Evolutionary conservation across 352 stramenopile genomes (phyloP).

Genomic region (Phytopythium boreale): DNA sequence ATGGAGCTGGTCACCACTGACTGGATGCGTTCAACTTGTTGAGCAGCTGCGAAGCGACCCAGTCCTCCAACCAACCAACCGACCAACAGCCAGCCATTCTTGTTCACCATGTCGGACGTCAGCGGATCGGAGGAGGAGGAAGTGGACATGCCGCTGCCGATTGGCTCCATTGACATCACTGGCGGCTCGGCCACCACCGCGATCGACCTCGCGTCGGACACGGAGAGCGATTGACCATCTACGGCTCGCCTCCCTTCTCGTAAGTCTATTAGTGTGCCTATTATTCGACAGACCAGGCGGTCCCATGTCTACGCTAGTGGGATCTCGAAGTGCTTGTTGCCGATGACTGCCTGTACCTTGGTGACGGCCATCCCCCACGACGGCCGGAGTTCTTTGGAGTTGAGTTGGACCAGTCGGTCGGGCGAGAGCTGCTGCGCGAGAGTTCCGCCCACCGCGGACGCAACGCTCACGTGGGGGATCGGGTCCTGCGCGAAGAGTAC

Average conservation of each 20-base stretch:
- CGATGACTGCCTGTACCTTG: constrained; percentile 63
- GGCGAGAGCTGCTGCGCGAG: constrained; percentile 34
- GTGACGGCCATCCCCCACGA: constrained; percentile 20
- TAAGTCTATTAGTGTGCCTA: background rate
- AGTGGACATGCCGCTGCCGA: constrained; percentile 19
- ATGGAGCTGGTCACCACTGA: background rate
- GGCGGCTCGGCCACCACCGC: constrained; percentile 10
- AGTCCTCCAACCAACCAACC: background rate
- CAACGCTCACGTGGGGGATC: constrained; percentile 80
- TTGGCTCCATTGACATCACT: constrained; percentile 1
- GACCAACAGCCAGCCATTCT: background rate
- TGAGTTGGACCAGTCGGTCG: constrained; percentile 28
- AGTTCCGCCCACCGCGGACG: constrained; percentile 52
- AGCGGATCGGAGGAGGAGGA: constrained; percentile 31
- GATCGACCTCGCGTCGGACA: constrained; percentile 53
- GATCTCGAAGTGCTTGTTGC: constrained; percentile 84
- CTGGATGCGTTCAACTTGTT: background rate
- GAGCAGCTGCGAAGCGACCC: background rate
- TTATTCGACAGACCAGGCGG: background rate
- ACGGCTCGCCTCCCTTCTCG: background rate
- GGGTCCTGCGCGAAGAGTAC: constrained; percentile 42
- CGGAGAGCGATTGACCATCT: constrained; percentile 29
- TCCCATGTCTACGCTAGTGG: constrained; percentile 23
- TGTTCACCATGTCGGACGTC: constrained; percentile 35
- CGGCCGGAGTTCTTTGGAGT: constrained; percentile 7